A percentile compares a stretch with the other conserved stretches of the same genome.
Conservation (phyloP, 2,329 filamentous ascomycete species). For the Chrysoporthe cubensis region DNA sequence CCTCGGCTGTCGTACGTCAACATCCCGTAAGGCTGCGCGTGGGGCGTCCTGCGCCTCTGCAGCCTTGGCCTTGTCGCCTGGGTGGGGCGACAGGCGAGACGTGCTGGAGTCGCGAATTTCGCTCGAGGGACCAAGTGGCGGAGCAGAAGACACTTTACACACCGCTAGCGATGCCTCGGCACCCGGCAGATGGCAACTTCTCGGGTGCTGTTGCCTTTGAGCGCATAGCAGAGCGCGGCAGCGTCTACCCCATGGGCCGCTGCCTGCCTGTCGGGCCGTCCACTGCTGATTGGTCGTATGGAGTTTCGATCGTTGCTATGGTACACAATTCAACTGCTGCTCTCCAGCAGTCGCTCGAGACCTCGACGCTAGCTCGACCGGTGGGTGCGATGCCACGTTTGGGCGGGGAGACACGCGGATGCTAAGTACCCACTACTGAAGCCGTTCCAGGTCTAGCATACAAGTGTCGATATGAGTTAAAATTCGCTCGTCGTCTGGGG, state of each 20-base stretch:
- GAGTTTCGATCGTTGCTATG: no score
- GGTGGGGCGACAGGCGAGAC: neutral
- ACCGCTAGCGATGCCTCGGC: no score
- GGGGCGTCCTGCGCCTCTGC: neutral
- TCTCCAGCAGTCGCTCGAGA: neutral
- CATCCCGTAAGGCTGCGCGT: neutral
- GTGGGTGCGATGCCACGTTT: neutral
- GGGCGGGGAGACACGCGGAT: neutral
- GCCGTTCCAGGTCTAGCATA: constrained; percentile 15
- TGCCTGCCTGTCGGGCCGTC: neutral
- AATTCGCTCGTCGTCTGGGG: constrained; percentile 6
- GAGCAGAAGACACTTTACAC: neutral
- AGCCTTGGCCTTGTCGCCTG: neutral
- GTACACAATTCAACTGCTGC: neutral
- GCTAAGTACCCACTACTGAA: neutral
- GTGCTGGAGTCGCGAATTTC: neutral
- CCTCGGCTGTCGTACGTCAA: constrained; percentile 5
- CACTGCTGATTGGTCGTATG: neutral
- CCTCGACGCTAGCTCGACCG: neutral
- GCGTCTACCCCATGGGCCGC: neutral
- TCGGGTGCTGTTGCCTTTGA: no score
- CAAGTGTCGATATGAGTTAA: neutral
- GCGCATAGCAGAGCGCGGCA: no score
- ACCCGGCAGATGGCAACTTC: no score
- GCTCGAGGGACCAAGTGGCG: neutral